These are phyloP conservation scores for Hypomontagnella monticulosa DNA, from an alignment of 495 filamentous ascomycete genomes.

Conservation along the genomic window DNA sequence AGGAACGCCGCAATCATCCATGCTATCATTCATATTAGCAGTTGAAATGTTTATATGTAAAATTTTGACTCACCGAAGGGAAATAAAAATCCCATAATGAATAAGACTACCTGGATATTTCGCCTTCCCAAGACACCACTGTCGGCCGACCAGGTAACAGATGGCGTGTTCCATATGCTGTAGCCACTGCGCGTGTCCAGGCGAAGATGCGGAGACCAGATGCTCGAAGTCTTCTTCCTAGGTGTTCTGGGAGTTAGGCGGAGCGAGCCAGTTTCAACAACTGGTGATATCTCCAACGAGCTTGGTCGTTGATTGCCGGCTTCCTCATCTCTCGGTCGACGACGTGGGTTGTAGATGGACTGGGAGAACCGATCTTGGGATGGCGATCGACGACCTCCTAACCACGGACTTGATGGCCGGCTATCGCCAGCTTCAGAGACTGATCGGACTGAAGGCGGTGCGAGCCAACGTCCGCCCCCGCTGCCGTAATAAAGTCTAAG, in stretches of 20 bases:
- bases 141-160: constrained; percentile 69
- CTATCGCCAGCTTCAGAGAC: constrained; percentile 54
- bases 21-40: constrained; percentile 51
- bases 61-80: constrained; percentile 70
- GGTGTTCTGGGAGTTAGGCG: constrained; percentile 42
- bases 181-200: constrained; percentile 66
- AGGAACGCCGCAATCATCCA: constrained; percentile 90
- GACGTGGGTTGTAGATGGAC: constrained; percentile 62
- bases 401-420: constrained; percentile 51
- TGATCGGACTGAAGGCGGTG: constrained; percentile 51
- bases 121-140: constrained; percentile 69
- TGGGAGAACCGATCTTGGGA: constrained; percentile 58
- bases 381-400: constrained; percentile 52
- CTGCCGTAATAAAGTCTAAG: constrained; percentile 64
- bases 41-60: not conserved
- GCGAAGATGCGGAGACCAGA: constrained; percentile 81
- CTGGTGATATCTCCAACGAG: constrained; percentile 48
- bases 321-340: constrained; percentile 54
- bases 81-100: constrained; percentile 86
- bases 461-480: constrained; percentile 59
- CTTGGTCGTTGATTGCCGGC: constrained; percentile 30
- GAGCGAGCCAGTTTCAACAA: constrained; percentile 36
- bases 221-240: constrained; percentile 62
- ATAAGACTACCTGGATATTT: constrained; percentile 86
- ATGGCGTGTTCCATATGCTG: constrained; percentile 75